Conservation (phyloP, 2,329 filamentous ascomycete species). For the Aspergillus brasiliensis region DNA sequence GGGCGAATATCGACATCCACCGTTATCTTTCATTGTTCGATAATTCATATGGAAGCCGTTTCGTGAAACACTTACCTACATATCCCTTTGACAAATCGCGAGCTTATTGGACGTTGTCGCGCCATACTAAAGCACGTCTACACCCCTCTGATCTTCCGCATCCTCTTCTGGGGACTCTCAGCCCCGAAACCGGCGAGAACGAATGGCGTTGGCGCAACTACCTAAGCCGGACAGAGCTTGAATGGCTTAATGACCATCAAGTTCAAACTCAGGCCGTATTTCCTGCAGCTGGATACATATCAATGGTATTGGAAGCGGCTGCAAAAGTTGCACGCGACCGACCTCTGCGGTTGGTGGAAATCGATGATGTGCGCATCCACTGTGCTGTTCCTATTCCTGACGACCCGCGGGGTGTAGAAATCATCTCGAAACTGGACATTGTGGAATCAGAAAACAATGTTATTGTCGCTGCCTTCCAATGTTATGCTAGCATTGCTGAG, state of each 20-base stretch:
- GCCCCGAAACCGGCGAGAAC: conserved; percentile 3
- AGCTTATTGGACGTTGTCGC: conserved; percentile 9
- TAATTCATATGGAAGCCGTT: background rate
- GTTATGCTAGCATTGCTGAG: background rate
- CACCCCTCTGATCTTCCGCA: background rate
- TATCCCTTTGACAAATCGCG: conserved; percentile 10
- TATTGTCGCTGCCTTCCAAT: background rate
- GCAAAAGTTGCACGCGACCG: background rate
- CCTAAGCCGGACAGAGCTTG: conserved; percentile 19
- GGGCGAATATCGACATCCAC: background rate
- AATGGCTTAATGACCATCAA: conserved; percentile 29
- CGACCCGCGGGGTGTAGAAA: background rate
- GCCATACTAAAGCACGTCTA: conserved; percentile 1
- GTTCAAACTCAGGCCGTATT: conserved; percentile 27
- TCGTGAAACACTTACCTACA: background rate
- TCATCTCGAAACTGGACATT: background rate
- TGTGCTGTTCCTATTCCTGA: conserved; percentile 5
- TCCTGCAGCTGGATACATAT: conserved; percentile 27
- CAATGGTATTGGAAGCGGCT: conserved; percentile 17
- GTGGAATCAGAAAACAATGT: background rate
- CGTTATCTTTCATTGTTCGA: background rate
- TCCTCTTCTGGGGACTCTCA: conserved; percentile 6
- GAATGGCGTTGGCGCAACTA: conserved; percentile 23
- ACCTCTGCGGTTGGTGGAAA: conserved; percentile 1
- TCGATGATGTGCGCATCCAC: conserved; percentile 2